Evolutionary conservation across 805 yeast species (phyloP).

Genomic region (Pichia paraexigua): DNA sequence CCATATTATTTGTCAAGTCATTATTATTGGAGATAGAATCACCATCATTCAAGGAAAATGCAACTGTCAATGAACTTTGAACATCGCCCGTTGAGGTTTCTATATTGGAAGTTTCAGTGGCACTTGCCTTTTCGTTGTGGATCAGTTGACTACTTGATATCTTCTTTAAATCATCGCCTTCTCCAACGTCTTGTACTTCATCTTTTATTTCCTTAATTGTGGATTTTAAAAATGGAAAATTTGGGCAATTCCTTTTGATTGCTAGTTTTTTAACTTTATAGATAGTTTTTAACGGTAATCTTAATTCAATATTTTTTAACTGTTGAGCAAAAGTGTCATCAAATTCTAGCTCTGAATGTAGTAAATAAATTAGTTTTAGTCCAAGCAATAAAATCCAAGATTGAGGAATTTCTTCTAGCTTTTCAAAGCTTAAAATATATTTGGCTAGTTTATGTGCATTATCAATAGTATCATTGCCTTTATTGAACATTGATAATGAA

Average conservation of each 20-base stretch:
- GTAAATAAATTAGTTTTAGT: neutral
- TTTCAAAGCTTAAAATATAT: neutral
- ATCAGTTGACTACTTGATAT: neutral
- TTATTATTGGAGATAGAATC: neutral
- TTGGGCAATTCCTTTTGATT: neutral
- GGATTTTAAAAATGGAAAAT: neutral
- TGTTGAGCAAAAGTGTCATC: neutral
- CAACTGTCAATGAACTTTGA: neutral
- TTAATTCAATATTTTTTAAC: neutral
- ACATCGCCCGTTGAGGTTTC: neutral
- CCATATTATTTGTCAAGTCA: too few relatives aligned
- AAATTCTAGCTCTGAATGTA: neutral
- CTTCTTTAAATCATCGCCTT: neutral
- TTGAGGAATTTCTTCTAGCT: neutral
- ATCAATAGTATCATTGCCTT: neutral
- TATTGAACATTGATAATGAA: neutral
- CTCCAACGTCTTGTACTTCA: neutral
- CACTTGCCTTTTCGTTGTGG: neutral
- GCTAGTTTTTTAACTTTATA: neutral
- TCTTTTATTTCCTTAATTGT: neutral
- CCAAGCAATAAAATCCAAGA: constrained; percentile 5
- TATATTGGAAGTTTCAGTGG: neutral
- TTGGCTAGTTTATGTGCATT: neutral
- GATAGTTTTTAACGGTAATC: neutral
- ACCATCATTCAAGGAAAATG: neutral